phyloP scores from a whole-genome alignment of 2,329 filamentous ascomycete species.

The Orbilia blumenaviensis region DNA sequence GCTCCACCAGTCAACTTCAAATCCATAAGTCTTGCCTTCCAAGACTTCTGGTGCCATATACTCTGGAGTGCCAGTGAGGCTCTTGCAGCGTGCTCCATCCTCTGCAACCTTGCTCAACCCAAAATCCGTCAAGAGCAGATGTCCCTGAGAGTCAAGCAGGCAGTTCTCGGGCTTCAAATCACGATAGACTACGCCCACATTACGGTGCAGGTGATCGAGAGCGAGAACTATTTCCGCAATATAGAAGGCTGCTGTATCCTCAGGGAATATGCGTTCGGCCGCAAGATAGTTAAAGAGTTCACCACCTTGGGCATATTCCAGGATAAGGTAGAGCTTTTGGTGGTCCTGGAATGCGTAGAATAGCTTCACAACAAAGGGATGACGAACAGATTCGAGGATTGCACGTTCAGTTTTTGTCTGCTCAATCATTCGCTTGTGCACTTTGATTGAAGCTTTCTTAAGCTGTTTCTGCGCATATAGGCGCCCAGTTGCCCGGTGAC shows the following conservation, averaged over 20 bases:
- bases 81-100: conserved; percentile 77
- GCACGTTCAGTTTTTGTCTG: conserved; percentile 97
- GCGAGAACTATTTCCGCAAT: conserved; percentile 98
- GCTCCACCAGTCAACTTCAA: conserved; percentile 98
- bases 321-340: conserved; percentile 94
- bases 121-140: conserved; percentile 94
- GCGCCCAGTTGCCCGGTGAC: conserved; percentile 84
- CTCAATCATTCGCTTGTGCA: conserved; percentile 94
- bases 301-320: conserved; percentile 96
- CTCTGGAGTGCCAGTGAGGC: conserved; percentile 91
- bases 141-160: conserved; percentile 87
- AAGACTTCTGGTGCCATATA: conserved; percentile 99
- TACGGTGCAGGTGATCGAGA: conserved; percentile 89
- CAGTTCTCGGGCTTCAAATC: conserved; percentile 99
- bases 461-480: conserved; percentile 98
- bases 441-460: conserved; percentile 92
- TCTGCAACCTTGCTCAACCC: conserved; percentile 90
- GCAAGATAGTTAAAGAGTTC: conserved; percentile 96
- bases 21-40: conserved; percentile 83
- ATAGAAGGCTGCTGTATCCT: conserved; percentile 91
- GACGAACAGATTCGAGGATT: conserved; percentile 92
- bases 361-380: conserved; percentile 97
- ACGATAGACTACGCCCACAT: conserved; percentile 92
- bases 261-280: conserved; percentile 93
- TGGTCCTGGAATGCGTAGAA: conserved; percentile 99